Base-by-base conservation (phyloP, 169 alveolate genomes). In the Plasmodium fragile region DNA sequence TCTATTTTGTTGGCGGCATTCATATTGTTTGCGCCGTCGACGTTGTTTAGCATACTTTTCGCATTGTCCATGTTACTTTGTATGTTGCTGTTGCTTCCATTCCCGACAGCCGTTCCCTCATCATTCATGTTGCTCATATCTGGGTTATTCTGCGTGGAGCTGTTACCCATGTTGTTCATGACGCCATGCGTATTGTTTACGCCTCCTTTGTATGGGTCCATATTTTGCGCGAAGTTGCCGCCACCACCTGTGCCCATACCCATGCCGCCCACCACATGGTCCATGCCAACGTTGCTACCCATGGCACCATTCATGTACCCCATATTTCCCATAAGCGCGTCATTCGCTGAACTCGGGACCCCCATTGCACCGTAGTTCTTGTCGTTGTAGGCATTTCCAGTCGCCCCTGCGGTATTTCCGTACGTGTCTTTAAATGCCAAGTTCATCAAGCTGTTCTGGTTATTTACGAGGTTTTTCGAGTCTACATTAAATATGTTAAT, bases 401-500 rank as follows among this genome's bases (percentile, higher is more conserved):
- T 43, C 8, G 28, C 30, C 34, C 28, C 70, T 39, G 18, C 22
- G 16, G 43, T 79, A 39, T 41, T 41, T 16, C 71, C 49, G n/a
- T 41, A 85, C 8, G 78, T 10, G 43, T 69, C 85, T 11, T 85
- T 73, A 53, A 65, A 85, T 73, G 70, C 36, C 49, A 85, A 22
- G 22, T 85, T 85, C 8, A 85, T 85, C 25, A 85, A 18, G 65
- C 30, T 85, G n/a, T 43, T 85, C 18, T 77, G 85, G 53, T 85
- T 85, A 52, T 75, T 85, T 36, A 75, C 41, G 16, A 85, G 43
- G 4, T 85, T 85, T 34, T 85, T 85, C 2, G 84, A 73, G 65
- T 85, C 82, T n/a, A 85, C 80, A 73, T 85, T 85, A 85, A 85
- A 85, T 73, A 85, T 85, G 49, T 85, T 85, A 22, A 69, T 53